Conservation (phyloP, 2,329 filamentous ascomycete genomes). For the Metarhizium guizhouense region DNA sequence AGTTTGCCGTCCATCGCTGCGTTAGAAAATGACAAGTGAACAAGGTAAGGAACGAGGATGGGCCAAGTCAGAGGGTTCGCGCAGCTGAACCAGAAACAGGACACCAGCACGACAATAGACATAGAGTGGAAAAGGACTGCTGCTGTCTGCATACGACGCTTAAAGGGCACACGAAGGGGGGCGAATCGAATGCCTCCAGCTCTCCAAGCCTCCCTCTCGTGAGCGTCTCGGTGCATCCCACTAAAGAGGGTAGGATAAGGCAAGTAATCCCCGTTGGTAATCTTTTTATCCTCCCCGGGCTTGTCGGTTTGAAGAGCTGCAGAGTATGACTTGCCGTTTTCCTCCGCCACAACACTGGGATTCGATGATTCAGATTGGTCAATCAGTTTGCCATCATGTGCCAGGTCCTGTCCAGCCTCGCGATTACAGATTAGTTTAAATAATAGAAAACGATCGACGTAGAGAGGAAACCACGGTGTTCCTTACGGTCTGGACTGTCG, state of each 20-base stretch:
- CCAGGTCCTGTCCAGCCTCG: not conserved
- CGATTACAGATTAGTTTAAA: not conserved
- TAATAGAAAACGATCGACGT: not conserved
- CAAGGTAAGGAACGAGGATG: constrained; percentile 62
- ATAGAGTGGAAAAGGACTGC: constrained; percentile 68
- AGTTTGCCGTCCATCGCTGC: constrained; percentile 69
- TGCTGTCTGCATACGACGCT: constrained; percentile 66
- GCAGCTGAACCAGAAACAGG: constrained; percentile 83
- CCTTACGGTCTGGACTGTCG: not conserved
- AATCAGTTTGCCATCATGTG: not conserved
- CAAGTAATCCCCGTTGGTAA: constrained; percentile 7
- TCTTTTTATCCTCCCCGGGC: not conserved
- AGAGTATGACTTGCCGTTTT: not conserved
- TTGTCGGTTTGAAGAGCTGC: not conserved
- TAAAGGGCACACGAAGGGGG: constrained; percentile 64
- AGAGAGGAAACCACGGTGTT: not conserved
- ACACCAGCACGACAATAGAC: constrained; percentile 60
- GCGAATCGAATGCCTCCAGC: constrained; percentile 68
- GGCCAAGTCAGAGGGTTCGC: constrained; percentile 92
- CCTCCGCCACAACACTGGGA: not conserved
- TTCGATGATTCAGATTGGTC: not conserved
- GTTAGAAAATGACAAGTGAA: constrained; percentile 75
- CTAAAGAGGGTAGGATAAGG: constrained; percentile 20
- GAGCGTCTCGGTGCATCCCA: constrained; percentile 8
- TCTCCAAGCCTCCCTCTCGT: constrained; percentile 23